Evolutionary conservation across 2,329 filamentous ascomycete species (phyloP).

Genomic region (Allantophomopsis lycopodina): DNA sequence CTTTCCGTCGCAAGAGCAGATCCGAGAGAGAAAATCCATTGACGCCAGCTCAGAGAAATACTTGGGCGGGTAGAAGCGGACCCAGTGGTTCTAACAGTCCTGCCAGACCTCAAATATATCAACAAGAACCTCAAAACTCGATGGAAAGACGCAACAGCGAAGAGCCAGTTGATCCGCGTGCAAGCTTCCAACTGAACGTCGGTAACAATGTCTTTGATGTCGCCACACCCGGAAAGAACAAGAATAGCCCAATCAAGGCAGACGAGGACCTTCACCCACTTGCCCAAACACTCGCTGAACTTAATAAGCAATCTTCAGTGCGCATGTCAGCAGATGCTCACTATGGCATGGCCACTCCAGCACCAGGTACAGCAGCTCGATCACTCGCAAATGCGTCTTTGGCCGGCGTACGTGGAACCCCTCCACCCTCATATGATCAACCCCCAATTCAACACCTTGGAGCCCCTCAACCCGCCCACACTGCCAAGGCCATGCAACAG

Average conservation of each 20-base stretch:
- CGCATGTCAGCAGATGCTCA: slow-evolving; percentile 95
- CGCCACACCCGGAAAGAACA: slow-evolving; percentile 56
- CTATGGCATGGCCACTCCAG: slow-evolving; percentile 81
- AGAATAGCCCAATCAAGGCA: slow-evolving; percentile 22
- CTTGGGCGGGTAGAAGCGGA: slow-evolving; percentile 32
- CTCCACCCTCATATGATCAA: slow-evolving; percentile 76
- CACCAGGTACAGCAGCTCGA: slow-evolving; percentile 31
- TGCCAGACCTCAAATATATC: slow-evolving; percentile 24
- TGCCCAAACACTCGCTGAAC: slow-evolving; percentile 78
- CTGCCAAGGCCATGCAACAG: slow-evolving; percentile 89
- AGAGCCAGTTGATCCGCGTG: slow-evolving; percentile 80
- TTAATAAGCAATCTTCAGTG: slow-evolving; percentile 75
- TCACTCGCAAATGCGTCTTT: slow-evolving; percentile 25
- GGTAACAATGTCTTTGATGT: slow-evolving; percentile 96
- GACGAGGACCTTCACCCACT: slow-evolving; percentile 72
- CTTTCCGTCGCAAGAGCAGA: slow-evolving; percentile 85
- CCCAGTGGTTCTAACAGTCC: slow-evolving; percentile 9
- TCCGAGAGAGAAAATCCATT: slow-evolving; percentile 49
- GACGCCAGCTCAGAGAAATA: slow-evolving; percentile 35
- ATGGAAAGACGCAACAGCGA: slow-evolving; percentile 36
- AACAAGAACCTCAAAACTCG: slow-evolving; percentile 20
- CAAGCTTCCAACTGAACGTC: slow-evolving; percentile 84
- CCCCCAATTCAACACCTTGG: slow-evolving; percentile 65
- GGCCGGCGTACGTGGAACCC: slow-evolving; percentile 55
- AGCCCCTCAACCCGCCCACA: slow-evolving; percentile 83